Base-by-base conservation (phyloP, 225 moss, liverwort and hornwort genomes). In the Rhytidiadelphus loreus region DNA sequence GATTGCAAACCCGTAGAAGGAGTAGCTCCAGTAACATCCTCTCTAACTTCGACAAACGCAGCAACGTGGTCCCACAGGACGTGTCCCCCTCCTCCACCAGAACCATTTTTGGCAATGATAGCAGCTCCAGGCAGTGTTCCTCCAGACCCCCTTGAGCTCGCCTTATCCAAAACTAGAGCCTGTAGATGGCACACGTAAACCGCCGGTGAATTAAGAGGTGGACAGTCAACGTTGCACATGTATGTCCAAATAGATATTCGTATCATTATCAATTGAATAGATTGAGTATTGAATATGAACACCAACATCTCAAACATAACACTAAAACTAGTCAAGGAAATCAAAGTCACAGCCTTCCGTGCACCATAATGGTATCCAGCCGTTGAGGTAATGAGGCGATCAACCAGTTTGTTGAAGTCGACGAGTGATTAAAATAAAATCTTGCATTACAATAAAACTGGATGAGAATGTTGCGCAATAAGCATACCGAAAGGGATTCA, bases 31-130 rank as follows among this genome's bases (percentile, higher is more conserved):
- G 93, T 92, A 56, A 97, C 93, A 71, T 96, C 92, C 65, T 95
- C 88, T 83, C 95, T 89, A 59, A 97, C 96, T 88, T 96, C 98
- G 68, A 95, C 95, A 91, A 97, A 98, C 60, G 93, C 88, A 13
- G 96, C 97, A 83, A 98, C 93, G 84, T 97, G 97, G 71, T 98
- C 97, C 98, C 97, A 98, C 73, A 96, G 83, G 39, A 98, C 92
- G 89, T 94, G 94, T 69, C 94, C 94, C 63, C 93, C 92, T 68
- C 92, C 93, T 85, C 93, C 93, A 90, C 95, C 93, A 20, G 94
- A 92, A 71, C 96, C 96, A 85, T 94, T 96, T 86, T 95, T 97
- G 61, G 93, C 92, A 86, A 98, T 95, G 59, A 98, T 88, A 71
- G 98, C 98, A 90, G 95, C 98, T 88, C 98, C 98, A 90, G 98